These are phyloP conservation scores for Zarea fungicola DNA, from an alignment of 2,329 filamentous ascomycete species.

Conservation along the genomic window DNA sequence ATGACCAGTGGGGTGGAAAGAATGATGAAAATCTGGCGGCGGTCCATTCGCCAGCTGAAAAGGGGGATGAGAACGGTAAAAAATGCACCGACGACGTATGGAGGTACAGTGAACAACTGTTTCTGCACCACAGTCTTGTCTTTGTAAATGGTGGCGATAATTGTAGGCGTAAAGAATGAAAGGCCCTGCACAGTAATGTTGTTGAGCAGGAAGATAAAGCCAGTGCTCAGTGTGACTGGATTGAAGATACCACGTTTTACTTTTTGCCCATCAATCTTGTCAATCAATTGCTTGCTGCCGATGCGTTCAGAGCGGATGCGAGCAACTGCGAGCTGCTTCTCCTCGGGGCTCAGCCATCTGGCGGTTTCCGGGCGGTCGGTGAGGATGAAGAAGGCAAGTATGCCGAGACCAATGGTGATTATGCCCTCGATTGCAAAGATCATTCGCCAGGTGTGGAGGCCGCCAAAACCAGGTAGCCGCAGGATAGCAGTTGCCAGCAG, in stretches of 20 bases:
- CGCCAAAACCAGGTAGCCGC: slow-evolving; percentile 52
- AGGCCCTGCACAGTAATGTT: slow-evolving; percentile 68
- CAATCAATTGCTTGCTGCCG: slow-evolving; percentile 56
- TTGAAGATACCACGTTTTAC: slow-evolving; percentile 56
- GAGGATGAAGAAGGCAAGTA: slow-evolving; percentile 58
- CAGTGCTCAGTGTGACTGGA: slow-evolving; percentile 52
- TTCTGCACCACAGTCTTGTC: slow-evolving; percentile 49
- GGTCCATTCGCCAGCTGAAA: slow-evolving; percentile 56
- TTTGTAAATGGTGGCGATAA: slow-evolving; percentile 63
- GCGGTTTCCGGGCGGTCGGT: slow-evolving; percentile 66
- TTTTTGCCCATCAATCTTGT: slow-evolving; percentile 56
- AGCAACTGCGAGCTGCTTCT: slow-evolving; percentile 61
- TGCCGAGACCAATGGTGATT: slow-evolving; percentile 45
- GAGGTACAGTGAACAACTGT: slow-evolving; percentile 66
- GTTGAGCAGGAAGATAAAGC: slow-evolving; percentile 58
- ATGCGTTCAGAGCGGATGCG: slow-evolving; percentile 65
- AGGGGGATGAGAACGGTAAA: slow-evolving; percentile 59
- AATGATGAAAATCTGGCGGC: slow-evolving; percentile 56
- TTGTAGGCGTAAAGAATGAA: slow-evolving; percentile 65
- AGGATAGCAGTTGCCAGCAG: slow-evolving; percentile 61
- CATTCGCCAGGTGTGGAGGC: slow-evolving; percentile 58
- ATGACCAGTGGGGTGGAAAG: slow-evolving; percentile 58
- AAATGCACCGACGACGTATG: slow-evolving; percentile 63
- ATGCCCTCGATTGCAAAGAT: slow-evolving; percentile 68
- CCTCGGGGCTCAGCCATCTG: slow-evolving; percentile 58